Evolutionary conservation across 2,329 filamentous ascomycete genomes (phyloP).

Genomic region (Aspergillus quadricinctus): DNA sequence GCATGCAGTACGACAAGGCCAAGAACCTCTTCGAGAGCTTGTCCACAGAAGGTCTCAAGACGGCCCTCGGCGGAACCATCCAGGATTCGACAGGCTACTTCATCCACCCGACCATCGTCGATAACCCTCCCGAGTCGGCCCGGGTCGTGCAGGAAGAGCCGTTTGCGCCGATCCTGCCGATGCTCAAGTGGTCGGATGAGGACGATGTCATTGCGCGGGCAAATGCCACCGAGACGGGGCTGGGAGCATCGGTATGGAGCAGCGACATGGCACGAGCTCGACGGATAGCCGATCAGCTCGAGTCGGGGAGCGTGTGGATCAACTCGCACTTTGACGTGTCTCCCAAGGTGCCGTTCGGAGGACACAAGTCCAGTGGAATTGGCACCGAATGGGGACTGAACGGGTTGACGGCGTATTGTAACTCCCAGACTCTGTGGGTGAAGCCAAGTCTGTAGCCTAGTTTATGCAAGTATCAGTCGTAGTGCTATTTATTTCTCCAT

Average conservation of each 20-base stretch:
- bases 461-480: not conserved
- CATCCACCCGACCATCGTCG: conserved; percentile 56
- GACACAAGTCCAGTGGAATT: conserved; percentile 51
- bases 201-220: conserved; percentile 55
- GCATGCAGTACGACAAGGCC: conserved; percentile 60
- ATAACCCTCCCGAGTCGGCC: conserved; percentile 53
- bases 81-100: conserved; percentile 51
- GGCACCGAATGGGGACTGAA: conserved; percentile 45
- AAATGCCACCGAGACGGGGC: conserved; percentile 50
- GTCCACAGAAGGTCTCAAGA: conserved; percentile 49
- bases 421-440: conserved; percentile 32
- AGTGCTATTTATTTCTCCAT: not conserved
- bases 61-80: conserved; percentile 48
- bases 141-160: conserved; percentile 57
- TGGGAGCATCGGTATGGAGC: conserved; percentile 57
- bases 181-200: conserved; percentile 59
- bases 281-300: conserved; percentile 50
- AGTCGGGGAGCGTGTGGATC: conserved; percentile 59
- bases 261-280: conserved; percentile 49
- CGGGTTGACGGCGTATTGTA: conserved; percentile 40
- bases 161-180: conserved; percentile 61
- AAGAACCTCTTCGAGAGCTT: conserved; percentile 54
- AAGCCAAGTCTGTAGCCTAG: conserved; percentile 15
- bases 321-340: conserved; percentile 42
- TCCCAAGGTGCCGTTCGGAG: conserved; percentile 42